phyloP scores from a whole-genome alignment of 2,329 filamentous ascomycete species.

The Orbilia brochopaga region DNA sequence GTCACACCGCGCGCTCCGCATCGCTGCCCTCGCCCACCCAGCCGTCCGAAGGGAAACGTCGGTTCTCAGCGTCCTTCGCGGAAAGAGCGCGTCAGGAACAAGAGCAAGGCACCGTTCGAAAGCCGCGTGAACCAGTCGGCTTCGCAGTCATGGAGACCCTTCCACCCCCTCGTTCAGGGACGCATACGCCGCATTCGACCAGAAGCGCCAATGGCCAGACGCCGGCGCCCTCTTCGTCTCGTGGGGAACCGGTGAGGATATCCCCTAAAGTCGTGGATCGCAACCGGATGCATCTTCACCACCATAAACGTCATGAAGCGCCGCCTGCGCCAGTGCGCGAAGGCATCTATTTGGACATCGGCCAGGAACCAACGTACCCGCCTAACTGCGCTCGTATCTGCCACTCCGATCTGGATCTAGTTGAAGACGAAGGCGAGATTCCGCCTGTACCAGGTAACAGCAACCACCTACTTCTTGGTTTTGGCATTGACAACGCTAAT shows the following conservation, averaged over 20 bases:
- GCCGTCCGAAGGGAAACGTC: slow-evolving; percentile 34
- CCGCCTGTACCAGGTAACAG: slow-evolving; percentile 52
- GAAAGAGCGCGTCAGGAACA: slow-evolving; percentile 48
- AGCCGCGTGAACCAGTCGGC: slow-evolving; percentile 38
- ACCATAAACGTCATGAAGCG: slow-evolving; percentile 4
- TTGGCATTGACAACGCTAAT: not conserved
- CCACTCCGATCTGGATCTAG: slow-evolving; percentile 32
- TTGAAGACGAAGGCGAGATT: slow-evolving; percentile 36
- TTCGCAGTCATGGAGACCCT: slow-evolving; percentile 47
- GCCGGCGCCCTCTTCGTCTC: slow-evolving; percentile 9
- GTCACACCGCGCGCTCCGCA: slow-evolving; percentile 26
- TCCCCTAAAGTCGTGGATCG: slow-evolving; percentile 38
- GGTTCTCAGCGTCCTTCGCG: slow-evolving; percentile 45
- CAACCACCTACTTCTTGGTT: slow-evolving; percentile 9
- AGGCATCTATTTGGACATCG: slow-evolving; percentile 34
- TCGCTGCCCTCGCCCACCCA: slow-evolving; percentile 35
- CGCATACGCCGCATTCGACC: slow-evolving; percentile 27
- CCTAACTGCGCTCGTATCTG: slow-evolving; percentile 31
- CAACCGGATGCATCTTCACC: slow-evolving; percentile 32
- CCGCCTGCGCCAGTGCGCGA: slow-evolving; percentile 18
- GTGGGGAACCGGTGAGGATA: slow-evolving; percentile 29
- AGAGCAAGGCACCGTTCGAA: slow-evolving; percentile 39
- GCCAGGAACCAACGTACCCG: slow-evolving; percentile 30
- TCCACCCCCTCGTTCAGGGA: slow-evolving; percentile 34
- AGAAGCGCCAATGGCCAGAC: slow-evolving; percentile 39